Evolutionary conservation across 441 rosid species (phyloP), one percentile per base, ranked within the genome.

Genomic region (Eutrema salsugineum): DNA sequence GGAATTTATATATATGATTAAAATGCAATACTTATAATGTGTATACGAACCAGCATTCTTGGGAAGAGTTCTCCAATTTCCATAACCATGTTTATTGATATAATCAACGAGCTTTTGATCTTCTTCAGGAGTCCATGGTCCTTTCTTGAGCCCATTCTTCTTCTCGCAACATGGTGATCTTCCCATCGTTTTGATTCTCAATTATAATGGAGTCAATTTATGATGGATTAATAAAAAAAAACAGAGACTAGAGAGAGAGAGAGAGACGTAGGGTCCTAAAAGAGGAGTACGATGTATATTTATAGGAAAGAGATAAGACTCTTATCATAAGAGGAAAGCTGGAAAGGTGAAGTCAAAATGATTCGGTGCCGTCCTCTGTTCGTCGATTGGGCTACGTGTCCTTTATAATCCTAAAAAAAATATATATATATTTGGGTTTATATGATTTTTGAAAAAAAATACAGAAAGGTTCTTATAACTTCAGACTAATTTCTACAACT

Each of bases 331-430:
- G 63, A 51, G 56, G 66, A 71, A 76, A 74, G 64, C 55, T 50
- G 56, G 66, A 71, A 76, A 74, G 64, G 58, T 50, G 0, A 85
- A 82, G 88, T 85, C 91, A 86, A 86, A 78, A 51, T 63, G 84
- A 84, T 89, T 87, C 87, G 97, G 97, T 87, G 86, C 97, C 96
- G 93, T 83, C 95, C 97, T 71, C 82, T 47, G 75, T 59, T 78
- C 49, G 68, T 77, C 48, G 46, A 50, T 20, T 35, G 53, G 80
- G 81, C 83, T 17, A 91, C 97, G 91, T 91, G 96, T 88, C 89
- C 87, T 16, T 55, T 16, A 32, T 14, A 32, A 11, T 56, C 40
- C 43, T 33, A 46, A 49, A 28, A 36, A n/a, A n/a, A n/a, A 46
- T 15, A 46, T 36, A 64, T 63, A 35, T 7, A 4, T 28, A 4